Evolutionary conservation across 2,329 filamentous ascomycete genomes (phyloP).

Genomic region (Cladophialophora chaetospira): DNA sequence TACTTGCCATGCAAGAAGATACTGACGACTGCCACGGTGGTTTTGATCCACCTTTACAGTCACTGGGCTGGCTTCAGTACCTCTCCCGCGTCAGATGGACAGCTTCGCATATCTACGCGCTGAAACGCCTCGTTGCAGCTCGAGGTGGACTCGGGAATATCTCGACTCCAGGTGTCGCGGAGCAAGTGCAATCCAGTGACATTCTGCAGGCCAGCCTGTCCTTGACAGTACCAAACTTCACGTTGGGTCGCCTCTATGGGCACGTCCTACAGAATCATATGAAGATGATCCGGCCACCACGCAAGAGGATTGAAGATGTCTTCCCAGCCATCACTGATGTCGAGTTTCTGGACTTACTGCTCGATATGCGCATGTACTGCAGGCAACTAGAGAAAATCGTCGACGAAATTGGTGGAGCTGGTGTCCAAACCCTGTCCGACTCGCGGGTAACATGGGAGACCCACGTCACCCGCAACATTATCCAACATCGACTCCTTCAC

Average conservation of each 20-base stretch:
- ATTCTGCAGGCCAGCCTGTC: conserved; percentile 14
- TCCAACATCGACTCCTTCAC: conserved; percentile 8
- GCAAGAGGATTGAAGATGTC: conserved; percentile 7
- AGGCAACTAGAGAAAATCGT: neutral
- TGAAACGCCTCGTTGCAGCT: conserved; percentile 9
- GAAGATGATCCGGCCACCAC: conserved; percentile 11
- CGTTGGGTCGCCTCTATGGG: conserved; percentile 8
- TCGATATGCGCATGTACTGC: conserved; percentile 19
- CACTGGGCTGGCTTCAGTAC: conserved; percentile 16
- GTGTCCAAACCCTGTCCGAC: neutral
- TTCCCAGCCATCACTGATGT: conserved; percentile 4
- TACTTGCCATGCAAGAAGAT: neutral
- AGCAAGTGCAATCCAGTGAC: conserved; percentile 19
- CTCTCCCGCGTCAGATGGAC: conserved; percentile 16
- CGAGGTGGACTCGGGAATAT: conserved; percentile 7
- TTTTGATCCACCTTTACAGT: conserved; percentile 17
- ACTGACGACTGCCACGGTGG: conserved; percentile 4
- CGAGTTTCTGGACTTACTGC: conserved; percentile 15
- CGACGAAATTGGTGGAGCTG: neutral
- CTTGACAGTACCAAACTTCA: conserved; percentile 8
- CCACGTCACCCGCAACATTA: conserved; percentile 13
- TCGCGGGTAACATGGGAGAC: conserved; percentile 14
- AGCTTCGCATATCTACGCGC: conserved; percentile 5
- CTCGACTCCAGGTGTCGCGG: conserved; percentile 14
- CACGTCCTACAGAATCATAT: conserved; percentile 16